Base-by-base conservation (phyloP, 129 eudicot genomes). In the Helianthus tuberosus region DNA sequence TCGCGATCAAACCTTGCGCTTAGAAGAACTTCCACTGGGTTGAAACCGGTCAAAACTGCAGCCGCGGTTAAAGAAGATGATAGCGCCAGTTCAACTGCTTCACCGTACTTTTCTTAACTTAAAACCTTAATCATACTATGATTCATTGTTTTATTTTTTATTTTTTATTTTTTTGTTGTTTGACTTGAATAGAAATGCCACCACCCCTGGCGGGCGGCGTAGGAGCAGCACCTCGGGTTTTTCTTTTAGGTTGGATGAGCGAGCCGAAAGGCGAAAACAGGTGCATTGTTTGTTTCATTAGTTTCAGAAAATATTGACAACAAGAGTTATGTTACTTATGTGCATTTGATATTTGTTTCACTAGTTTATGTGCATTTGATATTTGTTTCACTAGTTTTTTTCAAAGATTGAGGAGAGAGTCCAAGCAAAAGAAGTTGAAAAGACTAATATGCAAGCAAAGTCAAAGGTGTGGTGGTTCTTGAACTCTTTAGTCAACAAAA, bases 231-330 rank as follows among this genome's bases (percentile, higher is more conserved):
- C 65, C 9, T 68, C 86, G 7, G 88, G 82, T 29, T 91, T 88
- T 80, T 82, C 96, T 47, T 91, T 77, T 80, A 82, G 91, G 75
- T 79, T 85, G 85, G 89, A 90, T 62, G 90, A 88, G 75, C 96
- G 99, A 38, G 99, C 96, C 49, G 97, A 95, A 65, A 95, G 85
- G 68, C 81, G 99, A 66, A 88, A 80, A 82, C 92, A 88, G 91
- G 99, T 84, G 64, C 73, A 46, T 62, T 12, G 16, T 66, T 49
- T 53, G 69, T 66, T 46, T 46, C 49, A 49, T 38, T 11, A 4
- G 4, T 15, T 54, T 61, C 17, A 61, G 47, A 17, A 52, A 27
- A 60, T 55, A 16, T 65, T 5, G 29, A 65, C 52, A 65, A 47
- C 52, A 71, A 47, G 27, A 61, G 23, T 20, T 20, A 20, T 20